Evolutionary conservation across 768 basidiomycete species (phyloP).

Genomic region (Boletus edulis): DNA sequence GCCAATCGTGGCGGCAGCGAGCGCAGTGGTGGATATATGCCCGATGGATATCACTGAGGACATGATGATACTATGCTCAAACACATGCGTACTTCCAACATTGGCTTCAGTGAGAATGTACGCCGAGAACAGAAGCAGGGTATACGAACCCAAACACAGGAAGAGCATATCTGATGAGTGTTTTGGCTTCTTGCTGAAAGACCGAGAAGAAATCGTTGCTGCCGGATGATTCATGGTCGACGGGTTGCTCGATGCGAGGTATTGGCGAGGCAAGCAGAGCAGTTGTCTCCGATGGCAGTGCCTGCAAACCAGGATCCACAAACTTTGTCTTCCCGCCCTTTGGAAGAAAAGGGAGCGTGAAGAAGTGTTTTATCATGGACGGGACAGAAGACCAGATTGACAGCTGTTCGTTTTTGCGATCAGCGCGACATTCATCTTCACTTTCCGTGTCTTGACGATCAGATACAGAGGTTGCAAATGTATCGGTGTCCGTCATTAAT

Average conservation of each 20-base stretch:
- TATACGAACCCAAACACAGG: conserved; percentile 69
- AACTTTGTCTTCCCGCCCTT: not conserved
- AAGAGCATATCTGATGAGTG: conserved; percentile 62
- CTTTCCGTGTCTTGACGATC: conserved; percentile 58
- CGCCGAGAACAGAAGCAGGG: not conserved
- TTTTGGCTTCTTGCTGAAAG: conserved; percentile 22
- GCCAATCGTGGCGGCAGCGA: conserved; percentile 78
- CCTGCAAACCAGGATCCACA: not conserved
- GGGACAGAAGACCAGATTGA: not conserved
- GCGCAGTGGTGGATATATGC: conserved; percentile 84
- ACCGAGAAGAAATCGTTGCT: conserved; percentile 12
- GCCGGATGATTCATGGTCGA: conserved; percentile 34
- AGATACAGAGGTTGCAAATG: conserved; percentile 30
- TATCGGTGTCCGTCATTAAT: too few species aligned
- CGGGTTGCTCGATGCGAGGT: conserved; percentile 41
- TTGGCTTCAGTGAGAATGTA: not conserved
- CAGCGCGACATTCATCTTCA: conserved; percentile 5
- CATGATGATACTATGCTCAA: conserved; percentile 87
- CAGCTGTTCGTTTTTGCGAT: not conserved
- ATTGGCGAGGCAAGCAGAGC: conserved; percentile 53
- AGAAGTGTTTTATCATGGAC: conserved; percentile 2
- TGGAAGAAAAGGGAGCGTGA: not conserved
- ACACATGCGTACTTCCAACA: conserved; percentile 54
- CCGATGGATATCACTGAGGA: conserved; percentile 89
- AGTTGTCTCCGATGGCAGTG: conserved; percentile 45